These are phyloP conservation scores for Russula ochroleuca DNA, from an alignment of 768 basidiomycete genomes.

Conservation along the genomic window DNA sequence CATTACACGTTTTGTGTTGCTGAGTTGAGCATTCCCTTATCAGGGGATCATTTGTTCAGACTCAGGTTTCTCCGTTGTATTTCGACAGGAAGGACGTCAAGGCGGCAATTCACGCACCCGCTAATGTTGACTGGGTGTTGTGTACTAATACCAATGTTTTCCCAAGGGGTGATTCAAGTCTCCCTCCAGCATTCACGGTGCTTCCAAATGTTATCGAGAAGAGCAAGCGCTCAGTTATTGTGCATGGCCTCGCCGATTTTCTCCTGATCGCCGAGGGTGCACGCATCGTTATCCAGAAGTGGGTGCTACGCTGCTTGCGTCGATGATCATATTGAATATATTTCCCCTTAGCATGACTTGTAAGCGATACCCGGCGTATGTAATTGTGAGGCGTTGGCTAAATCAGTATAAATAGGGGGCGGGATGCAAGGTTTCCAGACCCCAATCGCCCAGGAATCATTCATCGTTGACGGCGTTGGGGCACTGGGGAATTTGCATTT, in stretches of 20 bases:
- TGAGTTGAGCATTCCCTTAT: background rate
- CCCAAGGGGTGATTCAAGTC: background rate
- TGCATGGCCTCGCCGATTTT: constrained; percentile 71
- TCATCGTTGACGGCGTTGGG: constrained; percentile 55
- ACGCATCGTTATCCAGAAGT: constrained; percentile 39
- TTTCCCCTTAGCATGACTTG: constrained; percentile 18
- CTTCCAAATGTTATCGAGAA: constrained; percentile 75
- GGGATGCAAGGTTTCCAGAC: constrained; percentile 70
- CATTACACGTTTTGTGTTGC: background rate
- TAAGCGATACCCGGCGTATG: background rate
- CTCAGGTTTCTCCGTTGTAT: background rate
- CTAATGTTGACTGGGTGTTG: background rate
- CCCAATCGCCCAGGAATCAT: constrained; percentile 59
- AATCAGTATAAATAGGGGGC: constrained; percentile 41
- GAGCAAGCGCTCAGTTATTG: constrained; percentile 60
- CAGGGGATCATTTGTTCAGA: background rate
- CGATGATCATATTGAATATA: background rate
- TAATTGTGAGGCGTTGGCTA: background rate
- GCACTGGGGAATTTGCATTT: constrained; percentile 59
- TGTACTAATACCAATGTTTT: background rate
- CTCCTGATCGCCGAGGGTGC: constrained; percentile 67
- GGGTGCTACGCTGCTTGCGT: constrained; percentile 15
- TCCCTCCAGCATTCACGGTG: background rate
- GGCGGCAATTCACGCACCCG: constrained; percentile 1
- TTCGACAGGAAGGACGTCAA: constrained; percentile 3